Conservation (phyloP, 345 rosid genomes). For the Physaria fendleri region DNA sequence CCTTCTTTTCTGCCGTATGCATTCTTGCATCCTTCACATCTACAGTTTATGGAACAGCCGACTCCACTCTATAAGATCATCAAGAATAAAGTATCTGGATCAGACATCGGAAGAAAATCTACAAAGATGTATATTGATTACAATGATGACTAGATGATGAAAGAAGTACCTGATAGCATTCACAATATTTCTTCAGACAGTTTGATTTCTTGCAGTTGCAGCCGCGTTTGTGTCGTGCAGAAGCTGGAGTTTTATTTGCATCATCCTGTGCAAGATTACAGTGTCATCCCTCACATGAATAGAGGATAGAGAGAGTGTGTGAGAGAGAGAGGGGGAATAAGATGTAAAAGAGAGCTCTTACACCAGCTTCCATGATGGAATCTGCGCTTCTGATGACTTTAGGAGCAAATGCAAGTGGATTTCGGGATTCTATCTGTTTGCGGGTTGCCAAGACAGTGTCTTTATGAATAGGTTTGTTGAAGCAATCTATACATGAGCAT, state of each 20-base stretch:
- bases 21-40: conserved; percentile 97
- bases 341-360: conserved; percentile 30
- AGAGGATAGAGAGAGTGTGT: background rate
- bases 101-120: conserved; percentile 9
- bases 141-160: background rate
- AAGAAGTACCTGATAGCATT: conserved; percentile 88
- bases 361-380: conserved; percentile 54
- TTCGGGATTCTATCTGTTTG: conserved; percentile 88
- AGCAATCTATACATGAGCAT: conserved; percentile 92
- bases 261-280: conserved; percentile 51
- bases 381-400: conserved; percentile 74
- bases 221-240: conserved; percentile 94
- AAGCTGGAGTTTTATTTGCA: conserved; percentile 76
- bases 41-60: conserved; percentile 89
- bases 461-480: conserved; percentile 88
- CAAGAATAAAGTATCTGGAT: conserved; percentile 18
- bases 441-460: conserved; percentile 94
- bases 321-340: background rate
- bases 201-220: conserved; percentile 97
- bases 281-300: background rate
- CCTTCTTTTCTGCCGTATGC: conserved; percentile 85
- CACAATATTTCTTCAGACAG: conserved; percentile 96
- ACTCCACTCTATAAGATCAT: conserved; percentile 67
- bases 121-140: background rate
- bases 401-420: conserved; percentile 99